Base-by-base conservation (phyloP, 1,139 yeast species). In the Blastobotrys capitulatus region DNA sequence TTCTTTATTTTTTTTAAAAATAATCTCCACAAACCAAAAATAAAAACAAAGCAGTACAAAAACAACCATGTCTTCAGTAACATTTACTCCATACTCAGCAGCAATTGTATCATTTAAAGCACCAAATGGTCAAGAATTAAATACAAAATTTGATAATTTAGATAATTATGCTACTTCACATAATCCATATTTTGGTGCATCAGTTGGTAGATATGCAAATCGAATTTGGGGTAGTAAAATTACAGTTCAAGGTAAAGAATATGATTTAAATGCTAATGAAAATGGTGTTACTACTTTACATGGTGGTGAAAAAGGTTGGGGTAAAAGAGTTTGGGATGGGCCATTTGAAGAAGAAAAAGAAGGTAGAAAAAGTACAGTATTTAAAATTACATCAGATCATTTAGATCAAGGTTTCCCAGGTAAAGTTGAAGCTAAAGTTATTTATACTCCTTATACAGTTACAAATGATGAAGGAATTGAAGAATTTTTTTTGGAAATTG, bases 141-240 rank as follows among this genome's bases (percentile, higher is more conserved):
- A 56, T 26, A 49, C 59, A 22, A 53, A 54, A 40, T 62, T 61
- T 47, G 56, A 58, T 41, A 60, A 62, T 51, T 47, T 42, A 44
- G 56, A 52, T 44, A 58, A 62, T 52, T 62, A 62, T 51, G 42
- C 48, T 36, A 44, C 47, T 26, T 54, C 56, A n/a, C 31, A 69
- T 31, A 75, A 78, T 60, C 79, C 80, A 18, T 80, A 69, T 61
- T 73, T 80, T 53, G 48, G 48, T 37, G 77, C 84, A 36, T 77
- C 83, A 19, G 75, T 81, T 36, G 88, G 88, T 22, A 72, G 87
- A 48, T 76, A 71, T 51, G 86, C 86, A 50, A 82, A 82, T 64
- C 71, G 88, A 55, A 75, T 82, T 50, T 68, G 72, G 31, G 69
- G 71, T 27, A 83, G 79, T 22, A 57, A 62, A 48, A 71, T 80